Evolutionary conservation across 2,329 filamentous ascomycete species (phyloP), one percentile per base, ranked within the genome.

Genomic region (Cladobotryum mycophilum): DNA sequence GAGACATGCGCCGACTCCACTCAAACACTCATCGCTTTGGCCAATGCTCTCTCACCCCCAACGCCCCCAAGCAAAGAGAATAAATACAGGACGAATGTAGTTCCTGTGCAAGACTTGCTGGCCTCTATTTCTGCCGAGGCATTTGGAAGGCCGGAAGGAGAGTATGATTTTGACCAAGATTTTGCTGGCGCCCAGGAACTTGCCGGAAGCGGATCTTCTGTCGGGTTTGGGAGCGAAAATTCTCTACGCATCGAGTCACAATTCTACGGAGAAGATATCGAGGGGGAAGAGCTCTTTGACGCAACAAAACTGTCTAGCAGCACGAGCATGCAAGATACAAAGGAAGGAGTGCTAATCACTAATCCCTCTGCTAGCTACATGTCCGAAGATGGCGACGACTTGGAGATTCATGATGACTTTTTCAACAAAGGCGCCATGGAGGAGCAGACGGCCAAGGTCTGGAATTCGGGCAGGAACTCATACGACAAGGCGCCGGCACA

Each of bases 1-100:
- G 93, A 99, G 67, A 95, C 91, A 1, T 99, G 95, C 61, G 93
- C 93, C 30, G 93, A 99, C 68, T 99, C 93, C 2, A 97, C 90
- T 0, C 90, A 96, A 65, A 99, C 93, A 0, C 76, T 99, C 13
- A 85, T 96, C 47, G 78, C 80, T 2, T 78, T 95, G 40, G 71
- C 91, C 14, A 89, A 87, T 60, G 90, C 86, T 1, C 75, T 99
- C 4, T 83, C 85, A 36, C 93, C 92, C 4, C 92, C 93, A 1
- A 84, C 82, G 7, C 86, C 90, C 1, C 89, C 91, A 1, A 92
- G 81, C 61, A 89, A 86, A 54, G 85, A 87, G 58, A 81, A 85
- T 56, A 93, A 93, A 63, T 99, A 95, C 66, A 81, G 88, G 35
- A 96, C 91, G 0, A 82, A 92, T 54, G 80, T 95, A 3, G 83